phyloP scores from a whole-genome alignment of 768 basidiomycete genomes.

The Nevesoporus exiguus region DNA sequence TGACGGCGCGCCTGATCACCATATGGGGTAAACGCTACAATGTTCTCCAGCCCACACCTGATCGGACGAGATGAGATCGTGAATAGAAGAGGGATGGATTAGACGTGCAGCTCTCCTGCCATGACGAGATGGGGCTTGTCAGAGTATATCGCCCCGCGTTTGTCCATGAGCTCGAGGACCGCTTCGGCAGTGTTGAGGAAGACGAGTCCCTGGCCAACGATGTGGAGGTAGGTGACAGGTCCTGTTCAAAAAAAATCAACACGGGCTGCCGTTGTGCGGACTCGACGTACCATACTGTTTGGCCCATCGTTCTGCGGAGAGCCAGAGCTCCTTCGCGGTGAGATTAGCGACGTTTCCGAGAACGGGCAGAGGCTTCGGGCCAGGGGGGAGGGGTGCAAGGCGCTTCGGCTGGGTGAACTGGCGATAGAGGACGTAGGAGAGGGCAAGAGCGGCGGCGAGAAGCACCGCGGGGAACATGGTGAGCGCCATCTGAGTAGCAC shows the following conservation, averaged over 20 bases:
- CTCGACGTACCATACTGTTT: constrained; percentile 53
- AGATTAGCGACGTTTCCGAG: constrained; percentile 65
- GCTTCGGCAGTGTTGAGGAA: constrained; percentile 63
- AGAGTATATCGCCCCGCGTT: constrained; percentile 66
- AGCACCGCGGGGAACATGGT: constrained; percentile 17
- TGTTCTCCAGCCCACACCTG: constrained; percentile 61
- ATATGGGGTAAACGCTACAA: constrained; percentile 69
- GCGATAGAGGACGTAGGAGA: constrained; percentile 20
- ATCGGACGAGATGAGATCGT: constrained; percentile 10
- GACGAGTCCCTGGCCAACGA: constrained; percentile 64
- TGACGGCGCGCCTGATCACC: constrained; percentile 61
- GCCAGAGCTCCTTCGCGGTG: constrained; percentile 60
- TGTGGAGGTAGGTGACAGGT: constrained; percentile 59
- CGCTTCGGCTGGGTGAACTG: constrained; percentile 9
- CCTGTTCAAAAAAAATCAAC: constrained; percentile 31
- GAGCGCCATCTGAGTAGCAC: constrained; percentile 12
- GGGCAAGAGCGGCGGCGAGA: constrained; percentile 15
- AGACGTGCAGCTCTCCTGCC: constrained; percentile 64
- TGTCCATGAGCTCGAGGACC: constrained; percentile 63
- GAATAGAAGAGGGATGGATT: neutral
- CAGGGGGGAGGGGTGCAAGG: constrained; percentile 54
- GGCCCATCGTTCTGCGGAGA: constrained; percentile 59
- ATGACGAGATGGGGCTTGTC: constrained; percentile 71
- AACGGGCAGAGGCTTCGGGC: constrained; percentile 61
- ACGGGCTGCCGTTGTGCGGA: too few species aligned